Evolutionary conservation across 2,329 filamentous ascomycete genomes (phyloP).

Genomic region (Pezicula radicicola): DNA sequence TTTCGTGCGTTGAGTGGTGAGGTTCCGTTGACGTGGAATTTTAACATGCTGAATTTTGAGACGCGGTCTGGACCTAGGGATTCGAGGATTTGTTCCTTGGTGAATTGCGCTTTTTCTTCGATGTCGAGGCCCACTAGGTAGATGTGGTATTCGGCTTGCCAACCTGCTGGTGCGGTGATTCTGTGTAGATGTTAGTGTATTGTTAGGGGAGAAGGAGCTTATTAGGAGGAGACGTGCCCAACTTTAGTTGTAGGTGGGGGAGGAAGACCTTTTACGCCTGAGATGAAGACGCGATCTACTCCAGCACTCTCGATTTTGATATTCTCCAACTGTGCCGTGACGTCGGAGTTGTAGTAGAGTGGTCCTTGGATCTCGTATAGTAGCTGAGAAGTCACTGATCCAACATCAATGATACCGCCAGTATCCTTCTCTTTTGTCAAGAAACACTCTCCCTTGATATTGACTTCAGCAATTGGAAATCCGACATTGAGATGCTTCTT

Average conservation of each 20-base stretch:
- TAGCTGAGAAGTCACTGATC: constrained; percentile 49
- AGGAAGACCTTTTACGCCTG: constrained; percentile 38
- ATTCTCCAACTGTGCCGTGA: constrained; percentile 47
- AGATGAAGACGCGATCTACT: constrained; percentile 44
- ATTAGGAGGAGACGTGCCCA: constrained; percentile 15
- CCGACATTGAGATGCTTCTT: constrained; percentile 40
- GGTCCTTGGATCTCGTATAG: constrained; percentile 54
- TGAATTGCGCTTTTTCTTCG: constrained; percentile 36
- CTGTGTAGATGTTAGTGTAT: background rate
- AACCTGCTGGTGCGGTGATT: constrained; percentile 39
- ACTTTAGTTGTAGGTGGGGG: constrained; percentile 37
- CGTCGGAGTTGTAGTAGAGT: constrained; percentile 55
- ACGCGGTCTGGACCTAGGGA: constrained; percentile 4
- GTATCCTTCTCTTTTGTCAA: constrained; percentile 41
- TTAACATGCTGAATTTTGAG: background rate
- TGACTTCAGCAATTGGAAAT: constrained; percentile 42
- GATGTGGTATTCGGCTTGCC: constrained; percentile 40
- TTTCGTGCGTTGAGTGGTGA: constrained; percentile 33
- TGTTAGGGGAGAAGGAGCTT: too few species aligned
- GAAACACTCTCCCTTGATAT: constrained; percentile 32
- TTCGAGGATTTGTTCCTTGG: constrained; percentile 30
- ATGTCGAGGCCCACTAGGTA: constrained; percentile 41
- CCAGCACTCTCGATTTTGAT: constrained; percentile 48
- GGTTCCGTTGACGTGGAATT: constrained; percentile 29
- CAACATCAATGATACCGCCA: constrained; percentile 39